Base-by-base conservation (phyloP, 73 alveolate genomes). In the Durusdinium trenchii region DNA sequence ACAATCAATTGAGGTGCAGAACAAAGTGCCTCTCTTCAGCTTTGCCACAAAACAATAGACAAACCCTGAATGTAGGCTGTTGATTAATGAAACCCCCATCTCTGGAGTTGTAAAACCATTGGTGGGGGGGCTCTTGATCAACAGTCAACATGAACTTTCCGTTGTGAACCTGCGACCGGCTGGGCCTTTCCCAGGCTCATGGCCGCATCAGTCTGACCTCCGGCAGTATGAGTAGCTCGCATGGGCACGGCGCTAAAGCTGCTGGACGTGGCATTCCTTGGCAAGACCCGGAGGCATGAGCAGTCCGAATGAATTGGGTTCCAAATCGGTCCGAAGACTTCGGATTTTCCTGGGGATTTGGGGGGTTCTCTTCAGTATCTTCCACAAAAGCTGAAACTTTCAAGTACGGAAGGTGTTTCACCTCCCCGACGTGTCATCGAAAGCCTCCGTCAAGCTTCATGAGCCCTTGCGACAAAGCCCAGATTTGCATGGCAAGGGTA, bases 131-230 rank as follows among this genome's bases (percentile, higher is more conserved):
- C n/a, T n/a, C n/a, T n/a, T n/a, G 23, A 57, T 23, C 69, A 12
- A 12, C 12, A 57, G 23, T 23, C 69, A 12, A 23, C 69, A 23
- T 57, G 12, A 16, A 57, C 32, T 12, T 12, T 57, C 23, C 32
- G 69, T 57, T 12, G 69, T 57, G 69, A 16, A 16, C 69, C 23
- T 23, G 32, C 69, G 69, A 16, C 32, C 23, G 12, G 54, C 51
- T 30, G 30, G 36, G 86, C 95, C 95, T 86, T 86, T 38, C 95
- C 95, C 40, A 90, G 97, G 87, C 87, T 47, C 52, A 90, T 38
- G 71, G 97, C 97, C 16, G 87, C 85, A 46, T 90, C 97, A 40
- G 97, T 90, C 54, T 90, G 97, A 86, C 97, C 97, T 43, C 97
- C 97, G 40, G 97, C 97, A 4, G 97, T 90, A 87, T 90, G 97